Evolutionary conservation across 1,284 basidiomycete species (phyloP).

Genomic region (Puccinia horiana): DNA sequence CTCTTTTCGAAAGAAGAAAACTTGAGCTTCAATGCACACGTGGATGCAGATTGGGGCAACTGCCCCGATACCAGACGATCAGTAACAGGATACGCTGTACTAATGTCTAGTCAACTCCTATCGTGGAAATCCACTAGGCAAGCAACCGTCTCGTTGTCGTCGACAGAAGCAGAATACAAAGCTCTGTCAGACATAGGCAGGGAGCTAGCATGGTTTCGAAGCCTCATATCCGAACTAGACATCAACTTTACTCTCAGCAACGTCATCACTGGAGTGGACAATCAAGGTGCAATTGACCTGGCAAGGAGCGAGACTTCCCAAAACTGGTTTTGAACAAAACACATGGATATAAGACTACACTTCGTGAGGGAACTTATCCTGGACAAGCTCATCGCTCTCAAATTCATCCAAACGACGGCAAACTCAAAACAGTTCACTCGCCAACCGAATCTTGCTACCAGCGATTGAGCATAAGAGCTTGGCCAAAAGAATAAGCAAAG

Average conservation of each 20-base stretch:
- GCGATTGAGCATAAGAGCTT: too few relatives aligned
- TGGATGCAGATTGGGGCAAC: background rate
- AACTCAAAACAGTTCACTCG: too few relatives aligned
- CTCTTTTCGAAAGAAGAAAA: background rate
- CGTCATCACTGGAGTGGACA: background rate
- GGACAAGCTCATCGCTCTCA: too few relatives aligned
- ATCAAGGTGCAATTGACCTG: background rate
- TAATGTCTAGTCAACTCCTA: background rate
- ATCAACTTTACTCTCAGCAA: background rate
- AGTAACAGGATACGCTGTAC: background rate
- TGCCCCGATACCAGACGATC: background rate
- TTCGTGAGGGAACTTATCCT: background rate
- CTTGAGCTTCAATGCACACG: background rate
- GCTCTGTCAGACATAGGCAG: conserved; percentile 61
- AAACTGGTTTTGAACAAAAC: background rate
- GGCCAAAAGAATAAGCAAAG: too few relatives aligned
- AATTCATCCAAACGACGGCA: too few relatives aligned
- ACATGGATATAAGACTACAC: background rate
- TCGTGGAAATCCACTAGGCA: background rate
- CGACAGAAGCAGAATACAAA: conserved; percentile 9
- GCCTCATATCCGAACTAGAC: background rate
- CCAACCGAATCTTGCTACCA: too few relatives aligned
- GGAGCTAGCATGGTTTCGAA: conserved; percentile 60
- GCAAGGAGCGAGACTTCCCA: background rate
- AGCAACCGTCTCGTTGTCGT: conserved; percentile 9